phyloP scores from a whole-genome alignment of 2,329 filamentous ascomycete species.

The Dothideomycetes sp. region DNA sequence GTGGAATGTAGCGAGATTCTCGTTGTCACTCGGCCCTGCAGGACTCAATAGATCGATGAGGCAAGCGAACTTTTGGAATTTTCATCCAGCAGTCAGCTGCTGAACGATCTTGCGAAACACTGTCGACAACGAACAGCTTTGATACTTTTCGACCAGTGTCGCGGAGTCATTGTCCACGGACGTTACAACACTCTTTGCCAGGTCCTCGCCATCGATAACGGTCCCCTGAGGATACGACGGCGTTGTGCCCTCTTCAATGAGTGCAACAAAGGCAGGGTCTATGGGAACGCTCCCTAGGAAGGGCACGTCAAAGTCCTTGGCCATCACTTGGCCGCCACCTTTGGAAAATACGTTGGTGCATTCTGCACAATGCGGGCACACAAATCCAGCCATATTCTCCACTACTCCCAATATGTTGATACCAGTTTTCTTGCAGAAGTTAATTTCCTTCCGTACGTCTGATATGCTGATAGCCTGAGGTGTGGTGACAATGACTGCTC shows the following conservation, averaged over 20 bases:
- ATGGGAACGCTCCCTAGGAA: conserved; percentile 85
- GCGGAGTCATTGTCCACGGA: conserved; percentile 23
- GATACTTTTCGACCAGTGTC: conserved; percentile 60
- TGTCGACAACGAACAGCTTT: conserved; percentile 59
- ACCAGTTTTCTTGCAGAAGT: conserved; percentile 79
- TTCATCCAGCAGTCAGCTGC: too few relatives aligned
- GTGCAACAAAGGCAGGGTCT: conserved; percentile 78
- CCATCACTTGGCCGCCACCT: conserved; percentile 84
- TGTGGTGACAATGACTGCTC: conserved; percentile 90
- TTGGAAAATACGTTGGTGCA: conserved; percentile 91
- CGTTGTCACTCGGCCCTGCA: too few relatives aligned
- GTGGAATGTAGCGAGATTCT: too few relatives aligned
- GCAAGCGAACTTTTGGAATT: too few relatives aligned
- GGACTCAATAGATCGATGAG: too few relatives aligned
- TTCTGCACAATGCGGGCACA: conserved; percentile 66
- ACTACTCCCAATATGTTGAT: conserved; percentile 77
- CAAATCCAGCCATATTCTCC: conserved; percentile 92
- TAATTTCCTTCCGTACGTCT: conserved; percentile 89
- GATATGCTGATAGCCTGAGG: conserved; percentile 89
- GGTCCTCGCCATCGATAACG: conserved; percentile 44
- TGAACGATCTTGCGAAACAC: too few relatives aligned
- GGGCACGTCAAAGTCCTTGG: conserved; percentile 67
- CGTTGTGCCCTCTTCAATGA: conserved; percentile 64
- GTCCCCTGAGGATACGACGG: conserved; percentile 63
- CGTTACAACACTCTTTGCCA: conserved; percentile 13